Evolutionary conservation across 768 basidiomycete genomes (phyloP).

Genomic region (Tricholoma hemisulphureum): DNA sequence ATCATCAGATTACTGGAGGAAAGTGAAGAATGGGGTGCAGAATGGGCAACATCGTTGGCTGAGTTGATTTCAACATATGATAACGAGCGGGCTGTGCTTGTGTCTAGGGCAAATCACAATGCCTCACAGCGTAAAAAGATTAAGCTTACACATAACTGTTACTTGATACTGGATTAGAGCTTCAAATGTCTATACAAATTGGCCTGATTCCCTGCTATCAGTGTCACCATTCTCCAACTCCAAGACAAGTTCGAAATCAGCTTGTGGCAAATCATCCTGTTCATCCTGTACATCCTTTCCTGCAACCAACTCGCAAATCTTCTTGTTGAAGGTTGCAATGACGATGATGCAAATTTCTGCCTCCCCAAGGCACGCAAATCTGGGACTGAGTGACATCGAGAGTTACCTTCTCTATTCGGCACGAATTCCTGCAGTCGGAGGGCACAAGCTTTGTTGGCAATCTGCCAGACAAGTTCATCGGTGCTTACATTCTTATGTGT

Average conservation of each 20-base stretch:
- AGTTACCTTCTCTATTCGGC: background rate
- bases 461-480: constrained; percentile 15
- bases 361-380: background rate
- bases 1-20: constrained; percentile 17
- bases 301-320: background rate
- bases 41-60: constrained; percentile 18
- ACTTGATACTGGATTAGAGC: too few relatives aligned
- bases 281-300: constrained; percentile 8
- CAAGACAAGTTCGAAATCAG: background rate
- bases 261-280: background rate
- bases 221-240: background rate
- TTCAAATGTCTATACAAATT: background rate
- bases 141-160: too few relatives aligned
- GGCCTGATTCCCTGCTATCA: background rate
- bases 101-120: background rate
- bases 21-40: constrained; percentile 19
- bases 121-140: background rate
- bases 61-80: constrained; percentile 1
- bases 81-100: background rate
- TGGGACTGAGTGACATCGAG: background rate
- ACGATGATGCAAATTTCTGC: background rate
- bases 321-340: background rate
- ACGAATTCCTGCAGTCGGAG: background rate
- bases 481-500: constrained; percentile 23
- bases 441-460: constrained; percentile 20